phyloP scores from a whole-genome alignment of 2,329 filamentous ascomycete genomes.

The Epicoccum nigrum region DNA sequence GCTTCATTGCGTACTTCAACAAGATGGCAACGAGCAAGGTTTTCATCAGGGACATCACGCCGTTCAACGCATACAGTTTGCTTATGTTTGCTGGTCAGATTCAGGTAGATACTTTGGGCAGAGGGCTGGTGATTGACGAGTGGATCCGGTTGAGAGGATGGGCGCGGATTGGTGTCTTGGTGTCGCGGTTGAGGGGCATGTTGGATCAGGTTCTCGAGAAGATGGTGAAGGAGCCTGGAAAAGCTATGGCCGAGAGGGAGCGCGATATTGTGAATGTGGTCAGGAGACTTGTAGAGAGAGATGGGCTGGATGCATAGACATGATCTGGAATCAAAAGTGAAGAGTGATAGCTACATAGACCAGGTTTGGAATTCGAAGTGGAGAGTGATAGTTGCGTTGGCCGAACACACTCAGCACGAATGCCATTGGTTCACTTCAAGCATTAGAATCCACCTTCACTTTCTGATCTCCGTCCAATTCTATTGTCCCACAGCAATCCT shows the following conservation, averaged over 20 bases:
- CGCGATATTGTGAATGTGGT: conserved; percentile 77
- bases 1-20: conserved; percentile 87
- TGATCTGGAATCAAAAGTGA: background rate
- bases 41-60: conserved; percentile 89
- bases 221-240: conserved; percentile 77
- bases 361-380: too few species aligned
- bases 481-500: too few species aligned
- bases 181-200: conserved; percentile 81
- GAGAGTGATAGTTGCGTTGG: too few species aligned
- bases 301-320: conserved; percentile 73
- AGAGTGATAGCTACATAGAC: too few species aligned
- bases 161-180: conserved; percentile 91
- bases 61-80: conserved; percentile 87
- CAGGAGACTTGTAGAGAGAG: conserved; percentile 81
- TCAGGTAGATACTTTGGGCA: conserved; percentile 82
- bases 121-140: conserved; percentile 87
- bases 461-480: too few species aligned
- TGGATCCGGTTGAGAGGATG: conserved; percentile 88
- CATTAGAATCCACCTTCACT: too few species aligned
- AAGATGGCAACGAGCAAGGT: conserved; percentile 93
- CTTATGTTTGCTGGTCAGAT: conserved; percentile 88
- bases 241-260: conserved; percentile 56
- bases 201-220: conserved; percentile 82
- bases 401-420: too few species aligned
- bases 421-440: too few species aligned